phyloP scores from a whole-genome alignment of 2,329 filamentous ascomycete species.

The Sclerotinia glacialis region DNA sequence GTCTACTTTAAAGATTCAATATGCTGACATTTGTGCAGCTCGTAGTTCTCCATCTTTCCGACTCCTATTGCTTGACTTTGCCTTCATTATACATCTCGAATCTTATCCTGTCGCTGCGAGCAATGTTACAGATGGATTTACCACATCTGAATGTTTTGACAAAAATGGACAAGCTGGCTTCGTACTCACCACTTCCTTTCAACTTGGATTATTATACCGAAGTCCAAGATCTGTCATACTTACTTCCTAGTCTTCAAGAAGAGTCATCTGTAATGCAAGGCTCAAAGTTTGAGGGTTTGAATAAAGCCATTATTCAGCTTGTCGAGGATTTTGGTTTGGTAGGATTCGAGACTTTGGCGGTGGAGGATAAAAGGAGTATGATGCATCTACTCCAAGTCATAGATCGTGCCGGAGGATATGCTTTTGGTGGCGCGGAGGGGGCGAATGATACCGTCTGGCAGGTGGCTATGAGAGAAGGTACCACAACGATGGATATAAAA shows the following conservation, averaged over 20 bases:
- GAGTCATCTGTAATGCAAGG: conserved; percentile 70
- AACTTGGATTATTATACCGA: conserved; percentile 98
- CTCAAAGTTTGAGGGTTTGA: conserved; percentile 78
- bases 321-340: conserved; percentile 90
- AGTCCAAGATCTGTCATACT: conserved; percentile 84
- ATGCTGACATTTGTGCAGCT: conserved; percentile 56
- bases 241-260: conserved; percentile 74
- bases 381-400: conserved; percentile 85
- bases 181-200: conserved; percentile 84
- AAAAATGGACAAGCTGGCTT: conserved; percentile 91
- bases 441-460: conserved; percentile 98
- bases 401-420: conserved; percentile 88
- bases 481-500: conserved; percentile 71
- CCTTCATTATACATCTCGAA: conserved; percentile 95
- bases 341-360: conserved; percentile 86
- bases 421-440: conserved; percentile 85
- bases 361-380: conserved; percentile 97
- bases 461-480: conserved; percentile 79
- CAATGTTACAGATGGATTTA: conserved; percentile 98
- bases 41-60: conserved; percentile 88
- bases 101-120: conserved; percentile 84
- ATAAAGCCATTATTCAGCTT: conserved; percentile 80
- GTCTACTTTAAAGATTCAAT: background rate
- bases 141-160: conserved; percentile 94
- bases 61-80: conserved; percentile 88